phyloP scores from a whole-genome alignment of 106 monocot genomes.

The Cymbidium sinense region DNA sequence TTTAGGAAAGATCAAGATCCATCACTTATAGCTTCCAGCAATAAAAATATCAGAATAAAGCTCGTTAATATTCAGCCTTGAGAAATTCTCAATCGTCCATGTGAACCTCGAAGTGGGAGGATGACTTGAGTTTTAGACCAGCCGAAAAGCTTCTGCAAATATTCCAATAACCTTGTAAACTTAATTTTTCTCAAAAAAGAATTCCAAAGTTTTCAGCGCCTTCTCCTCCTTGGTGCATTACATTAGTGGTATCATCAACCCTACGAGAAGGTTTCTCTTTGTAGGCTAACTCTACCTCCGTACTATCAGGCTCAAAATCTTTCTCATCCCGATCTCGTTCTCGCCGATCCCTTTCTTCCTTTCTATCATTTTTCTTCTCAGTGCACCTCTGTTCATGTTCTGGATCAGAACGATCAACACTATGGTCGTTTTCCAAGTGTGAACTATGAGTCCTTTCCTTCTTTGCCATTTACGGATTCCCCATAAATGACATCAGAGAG shows the following conservation, averaged over 20 bases:
- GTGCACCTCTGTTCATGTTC: slow-evolving; percentile 69
- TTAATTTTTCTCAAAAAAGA: too few species aligned
- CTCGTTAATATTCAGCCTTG: too few species aligned
- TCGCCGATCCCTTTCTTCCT: slow-evolving; percentile 63
- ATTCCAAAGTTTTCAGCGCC: slow-evolving; percentile 49
- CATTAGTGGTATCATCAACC: slow-evolving; percentile 41
- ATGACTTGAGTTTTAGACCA: too few species aligned
- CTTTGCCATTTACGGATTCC: slow-evolving; percentile 44
- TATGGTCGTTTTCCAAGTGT: slow-evolving; percentile 54
- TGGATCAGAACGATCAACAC: slow-evolving; percentile 68
- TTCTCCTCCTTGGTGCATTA: slow-evolving; percentile 37
- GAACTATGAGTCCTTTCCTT: slow-evolving; percentile 57
- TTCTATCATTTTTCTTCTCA: slow-evolving; percentile 84
- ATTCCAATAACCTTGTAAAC: too few species aligned
- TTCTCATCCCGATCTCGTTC: slow-evolving; percentile 69
- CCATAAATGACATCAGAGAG: slow-evolving; percentile 25
- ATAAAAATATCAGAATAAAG: too few species aligned
- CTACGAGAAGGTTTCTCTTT: slow-evolving; percentile 52
- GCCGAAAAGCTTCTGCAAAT: too few species aligned
- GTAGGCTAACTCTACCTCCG: slow-evolving; percentile 36
- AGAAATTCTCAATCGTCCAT: too few species aligned
- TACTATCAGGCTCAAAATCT: slow-evolving; percentile 61
- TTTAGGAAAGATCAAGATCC: too few species aligned
- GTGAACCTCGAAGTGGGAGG: too few species aligned
- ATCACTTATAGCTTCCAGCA: too few species aligned